Percentiles rank a stretch among this genome's conserved stretches.
phyloP scores from a whole-genome alignment of 1,284 basidiomycete genomes.

The Rhodotorula mucilaginosa region DNA sequence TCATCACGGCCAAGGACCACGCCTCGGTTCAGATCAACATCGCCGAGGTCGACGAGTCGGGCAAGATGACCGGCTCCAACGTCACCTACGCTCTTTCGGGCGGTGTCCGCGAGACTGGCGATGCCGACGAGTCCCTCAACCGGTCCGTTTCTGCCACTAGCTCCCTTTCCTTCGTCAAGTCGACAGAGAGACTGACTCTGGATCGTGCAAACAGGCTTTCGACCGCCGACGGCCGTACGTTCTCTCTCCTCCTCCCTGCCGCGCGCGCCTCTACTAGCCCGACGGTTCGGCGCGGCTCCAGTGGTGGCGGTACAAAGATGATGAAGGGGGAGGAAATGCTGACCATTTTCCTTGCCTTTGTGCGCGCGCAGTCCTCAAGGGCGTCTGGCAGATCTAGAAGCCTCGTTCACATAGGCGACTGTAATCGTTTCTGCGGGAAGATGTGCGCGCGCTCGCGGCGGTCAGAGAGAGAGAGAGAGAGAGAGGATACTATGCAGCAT shows the following conservation, averaged over 20 bases:
- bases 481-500: too few species aligned
- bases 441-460: neutral
- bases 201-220: conserved; percentile 60
- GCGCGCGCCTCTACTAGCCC: neutral
- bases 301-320: too few species aligned
- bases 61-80: conserved; percentile 77
- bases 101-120: conserved; percentile 87
- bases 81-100: conserved; percentile 94
- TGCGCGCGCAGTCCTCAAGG: conserved; percentile 6
- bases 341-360: neutral
- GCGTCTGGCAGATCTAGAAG: conserved; percentile 11
- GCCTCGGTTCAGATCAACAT: conserved; percentile 96
- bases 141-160: conserved; percentile 41
- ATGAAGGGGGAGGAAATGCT: neutral
- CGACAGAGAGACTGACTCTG: neutral
- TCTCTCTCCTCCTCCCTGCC: neutral
- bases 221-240: conserved; percentile 71
- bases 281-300: too few species aligned
- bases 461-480: neutral
- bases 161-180: too few species aligned
- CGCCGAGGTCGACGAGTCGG: conserved; percentile 89
- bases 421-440: conserved; percentile 5
- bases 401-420: neutral
- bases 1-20: conserved; percentile 98
- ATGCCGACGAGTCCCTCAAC: conserved; percentile 96